These are phyloP conservation scores for Pythium vanterpoolii DNA, from an alignment of 352 stramenopile species.

Conservation along the genomic window DNA sequence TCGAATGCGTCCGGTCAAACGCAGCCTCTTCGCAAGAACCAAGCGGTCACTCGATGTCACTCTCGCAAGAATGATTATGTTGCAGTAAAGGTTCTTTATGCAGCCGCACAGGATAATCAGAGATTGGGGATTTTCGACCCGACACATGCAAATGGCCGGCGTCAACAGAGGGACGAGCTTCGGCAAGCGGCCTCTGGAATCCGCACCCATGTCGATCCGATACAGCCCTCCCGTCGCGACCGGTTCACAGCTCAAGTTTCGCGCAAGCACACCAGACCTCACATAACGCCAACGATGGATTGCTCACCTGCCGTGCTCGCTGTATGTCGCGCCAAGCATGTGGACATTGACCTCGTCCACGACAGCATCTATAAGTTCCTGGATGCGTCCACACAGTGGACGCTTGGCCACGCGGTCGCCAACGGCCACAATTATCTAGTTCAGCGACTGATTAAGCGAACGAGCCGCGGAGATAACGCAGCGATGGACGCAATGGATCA, in stretches of 20 bases:
- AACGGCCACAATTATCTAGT: conserved; percentile 18
- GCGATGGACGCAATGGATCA: background rate
- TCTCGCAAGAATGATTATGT: background rate
- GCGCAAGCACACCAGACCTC: background rate
- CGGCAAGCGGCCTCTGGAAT: background rate
- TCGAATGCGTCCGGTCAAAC: background rate
- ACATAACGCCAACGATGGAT: too few relatives aligned
- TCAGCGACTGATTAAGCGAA: conserved; percentile 11
- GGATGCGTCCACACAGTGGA: conserved; percentile 15
- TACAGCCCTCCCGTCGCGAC: too few relatives aligned
- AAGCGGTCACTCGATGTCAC: background rate
- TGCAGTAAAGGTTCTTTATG: background rate
- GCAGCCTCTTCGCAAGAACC: background rate
- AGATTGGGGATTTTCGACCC: too few relatives aligned
- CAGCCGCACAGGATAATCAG: too few relatives aligned
- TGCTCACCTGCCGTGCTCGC: conserved; percentile 17
- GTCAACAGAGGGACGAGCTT: too few relatives aligned
- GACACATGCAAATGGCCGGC: background rate
- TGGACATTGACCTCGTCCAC: conserved; percentile 18
- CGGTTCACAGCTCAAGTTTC: background rate
- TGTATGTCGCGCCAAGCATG: conserved; percentile 4
- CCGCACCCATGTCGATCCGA: background rate
- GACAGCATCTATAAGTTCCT: conserved; percentile 19
- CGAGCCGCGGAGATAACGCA: background rate
- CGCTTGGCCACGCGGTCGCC: conserved; percentile 15